Base-by-base conservation (phyloP, 78 protist species). In the Cavenderia fasciculata region DNA sequence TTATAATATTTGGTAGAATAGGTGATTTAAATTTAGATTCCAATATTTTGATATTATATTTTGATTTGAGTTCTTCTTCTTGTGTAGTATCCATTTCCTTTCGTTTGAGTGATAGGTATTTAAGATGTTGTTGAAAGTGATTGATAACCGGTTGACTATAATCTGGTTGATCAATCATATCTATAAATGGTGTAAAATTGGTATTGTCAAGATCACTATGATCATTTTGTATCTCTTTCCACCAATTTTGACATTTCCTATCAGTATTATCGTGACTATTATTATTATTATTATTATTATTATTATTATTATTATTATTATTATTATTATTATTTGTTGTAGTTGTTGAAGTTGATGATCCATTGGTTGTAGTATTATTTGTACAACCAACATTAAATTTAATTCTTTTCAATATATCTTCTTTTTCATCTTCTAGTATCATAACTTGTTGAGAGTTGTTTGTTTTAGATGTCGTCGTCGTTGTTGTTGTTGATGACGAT, bases 321-420 rank as follows among this genome's bases (percentile, higher is more conserved):
- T 73, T 73, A 36, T 54, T 36, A 12, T 56, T 46, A 40, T 73
- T 18, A 38, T 54, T 71, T 71, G 38, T 2, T 71, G 49, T 3
- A 44, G 54, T 43, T 66, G 54, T 6, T 47, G 25, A 1, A 38
- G 25, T 66, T 38, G 54, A 7, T 18, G 31, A 4, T 43, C 8
- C 31, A 16, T 10, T 23, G 16, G n/a, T 43, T 18, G 21, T 54
- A 14, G 14, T 4, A 29, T 47, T 69, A 29, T 47, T 69, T 12
- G 3, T 69, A 47, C 29, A 19, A 23, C 27, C 43, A 16, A 21
- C 43, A 10, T 69, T 40, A 69, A 69, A 69, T 69, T 25, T 69
- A 31, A 46, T 46, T 43, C 31, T 8, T 46, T 41, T 46, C 1
- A 46, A 46, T 29, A 46, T 31, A 46, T 40, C 34, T 25, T 23